Conservation (phyloP, 2,329 filamentous ascomycete species). For the Trichoderma sp. region DNA sequence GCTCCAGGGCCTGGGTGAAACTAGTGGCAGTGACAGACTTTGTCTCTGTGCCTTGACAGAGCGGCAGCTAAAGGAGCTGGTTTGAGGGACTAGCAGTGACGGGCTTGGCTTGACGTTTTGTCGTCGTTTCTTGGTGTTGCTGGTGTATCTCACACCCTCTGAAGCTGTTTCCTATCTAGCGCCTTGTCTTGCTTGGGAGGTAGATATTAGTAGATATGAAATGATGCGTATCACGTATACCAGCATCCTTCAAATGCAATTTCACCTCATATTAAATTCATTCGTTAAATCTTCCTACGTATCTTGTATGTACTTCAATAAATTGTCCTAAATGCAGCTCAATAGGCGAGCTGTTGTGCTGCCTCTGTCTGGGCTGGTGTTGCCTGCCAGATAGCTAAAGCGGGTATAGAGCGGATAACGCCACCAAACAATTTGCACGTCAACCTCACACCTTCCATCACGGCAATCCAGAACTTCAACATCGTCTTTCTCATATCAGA, state of each 20-base stretch:
- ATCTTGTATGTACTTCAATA: not conserved
- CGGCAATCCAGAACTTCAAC: not conserved
- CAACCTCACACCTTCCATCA: not conserved
- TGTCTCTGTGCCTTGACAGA: not conserved
- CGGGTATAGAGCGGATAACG: slow-evolving; percentile 7
- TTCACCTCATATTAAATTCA: not conserved
- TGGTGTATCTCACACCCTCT: not conserved
- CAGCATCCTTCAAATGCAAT: not conserved
- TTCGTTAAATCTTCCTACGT: not conserved
- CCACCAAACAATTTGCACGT: slow-evolving; percentile 3
- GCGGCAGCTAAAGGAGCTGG: not conserved
- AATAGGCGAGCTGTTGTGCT: not conserved
- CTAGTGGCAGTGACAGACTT: not conserved
- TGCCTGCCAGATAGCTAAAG: not conserved
- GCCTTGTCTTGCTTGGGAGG: not conserved
- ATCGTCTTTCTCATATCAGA: not conserved
- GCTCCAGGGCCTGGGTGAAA: not conserved
- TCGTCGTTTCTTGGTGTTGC: not conserved
- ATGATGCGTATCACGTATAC: not conserved
- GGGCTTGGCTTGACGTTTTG: not conserved
- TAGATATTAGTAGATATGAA: not conserved
- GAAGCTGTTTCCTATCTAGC: not conserved
- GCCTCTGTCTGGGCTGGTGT: not conserved
- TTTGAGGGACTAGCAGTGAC: not conserved
- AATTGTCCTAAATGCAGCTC: not conserved